Evolutionary conservation across 345 rosid species (phyloP).

Genomic region (Corchorus capsularis): DNA sequence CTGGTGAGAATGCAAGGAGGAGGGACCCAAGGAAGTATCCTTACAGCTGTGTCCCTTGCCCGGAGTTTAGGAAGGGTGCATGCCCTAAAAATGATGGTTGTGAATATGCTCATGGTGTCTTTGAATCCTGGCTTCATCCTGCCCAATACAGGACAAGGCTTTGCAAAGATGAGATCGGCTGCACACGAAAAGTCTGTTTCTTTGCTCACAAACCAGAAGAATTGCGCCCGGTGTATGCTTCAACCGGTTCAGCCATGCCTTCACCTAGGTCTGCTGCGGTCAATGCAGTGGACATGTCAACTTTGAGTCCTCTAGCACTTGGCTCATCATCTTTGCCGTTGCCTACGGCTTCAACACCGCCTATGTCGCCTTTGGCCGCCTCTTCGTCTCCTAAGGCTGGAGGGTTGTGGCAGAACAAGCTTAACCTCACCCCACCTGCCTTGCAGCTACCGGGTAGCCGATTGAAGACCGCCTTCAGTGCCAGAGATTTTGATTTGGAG

Average conservation of each 20-base stretch:
- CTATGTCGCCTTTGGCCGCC: constrained; percentile 73
- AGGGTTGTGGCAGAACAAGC: constrained; percentile 81
- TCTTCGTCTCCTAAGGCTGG: constrained; percentile 74
- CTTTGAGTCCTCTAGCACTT: constrained; percentile 57
- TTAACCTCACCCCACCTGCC: constrained; percentile 65
- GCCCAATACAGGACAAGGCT: constrained; percentile 93
- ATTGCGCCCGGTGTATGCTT: constrained; percentile 83
- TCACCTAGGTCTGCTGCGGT: constrained; percentile 71
- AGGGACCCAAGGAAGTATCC: constrained; percentile 94
- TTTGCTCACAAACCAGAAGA: constrained; percentile 91
- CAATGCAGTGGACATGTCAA: constrained; percentile 58
- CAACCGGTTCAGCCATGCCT: constrained; percentile 96
- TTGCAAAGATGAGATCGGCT: constrained; percentile 94
- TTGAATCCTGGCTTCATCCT: constrained; percentile 98
- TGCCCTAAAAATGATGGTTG: constrained; percentile 91
- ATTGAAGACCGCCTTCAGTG: constrained; percentile 70
- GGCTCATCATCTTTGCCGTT: constrained; percentile 52
- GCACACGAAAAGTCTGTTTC: constrained; percentile 92
- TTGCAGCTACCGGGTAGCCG: constrained; percentile 86
- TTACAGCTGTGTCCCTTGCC: constrained; percentile 96
- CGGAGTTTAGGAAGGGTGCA: constrained; percentile 92
- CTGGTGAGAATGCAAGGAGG: constrained; percentile 98
- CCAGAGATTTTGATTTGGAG: constrained; percentile 74
- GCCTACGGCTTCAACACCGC: constrained; percentile 68
- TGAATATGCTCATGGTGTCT: constrained; percentile 96